These are phyloP conservation scores for Trichoderma polysporum DNA, from an alignment of 2,329 filamentous ascomycete species.

Conservation along the genomic window DNA sequence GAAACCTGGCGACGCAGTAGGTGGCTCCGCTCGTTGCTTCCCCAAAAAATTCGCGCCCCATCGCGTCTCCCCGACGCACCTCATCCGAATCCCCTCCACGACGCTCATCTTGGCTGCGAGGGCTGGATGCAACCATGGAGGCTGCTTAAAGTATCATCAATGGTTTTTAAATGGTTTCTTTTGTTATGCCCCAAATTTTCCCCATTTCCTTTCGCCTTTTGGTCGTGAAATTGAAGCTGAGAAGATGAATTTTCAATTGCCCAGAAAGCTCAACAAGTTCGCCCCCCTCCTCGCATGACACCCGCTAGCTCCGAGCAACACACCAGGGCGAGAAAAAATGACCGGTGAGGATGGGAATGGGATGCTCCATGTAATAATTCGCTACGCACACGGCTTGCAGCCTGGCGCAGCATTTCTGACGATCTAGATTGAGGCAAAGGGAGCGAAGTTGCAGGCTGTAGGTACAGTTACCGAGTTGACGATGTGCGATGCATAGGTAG, in stretches of 20 bases:
- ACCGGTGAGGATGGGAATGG: conserved; percentile 19
- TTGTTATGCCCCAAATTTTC: conserved; percentile 25
- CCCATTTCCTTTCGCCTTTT: conserved; percentile 25
- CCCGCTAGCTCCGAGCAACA: conserved; percentile 23
- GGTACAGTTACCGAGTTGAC: too few relatives aligned
- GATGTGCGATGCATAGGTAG: background rate
- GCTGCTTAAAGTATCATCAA: conserved; percentile 14
- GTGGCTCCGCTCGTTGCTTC: conserved; percentile 31
- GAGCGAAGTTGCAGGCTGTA: background rate
- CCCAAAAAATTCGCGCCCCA: conserved; percentile 41
- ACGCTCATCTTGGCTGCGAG: conserved; percentile 23
- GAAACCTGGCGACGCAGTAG: conserved; percentile 38
- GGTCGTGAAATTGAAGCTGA: conserved; percentile 24
- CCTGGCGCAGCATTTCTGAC: background rate
- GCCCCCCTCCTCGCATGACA: conserved; percentile 28
- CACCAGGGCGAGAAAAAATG: conserved; percentile 13
- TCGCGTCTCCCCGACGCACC: conserved; percentile 45
- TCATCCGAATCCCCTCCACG: conserved; percentile 40
- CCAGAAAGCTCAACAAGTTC: conserved; percentile 18
- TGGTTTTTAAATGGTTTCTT: conserved; percentile 4
- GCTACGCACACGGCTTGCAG: conserved; percentile 10
- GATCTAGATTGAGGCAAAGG: background rate
- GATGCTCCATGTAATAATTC: background rate
- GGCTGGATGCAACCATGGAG: conserved; percentile 32
- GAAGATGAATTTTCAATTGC: conserved; percentile 4